Evolutionary conservation across 148 eudicot species (phyloP), one percentile per base, ranked within the genome.

Genomic region (Euryodendron excelsum): DNA sequence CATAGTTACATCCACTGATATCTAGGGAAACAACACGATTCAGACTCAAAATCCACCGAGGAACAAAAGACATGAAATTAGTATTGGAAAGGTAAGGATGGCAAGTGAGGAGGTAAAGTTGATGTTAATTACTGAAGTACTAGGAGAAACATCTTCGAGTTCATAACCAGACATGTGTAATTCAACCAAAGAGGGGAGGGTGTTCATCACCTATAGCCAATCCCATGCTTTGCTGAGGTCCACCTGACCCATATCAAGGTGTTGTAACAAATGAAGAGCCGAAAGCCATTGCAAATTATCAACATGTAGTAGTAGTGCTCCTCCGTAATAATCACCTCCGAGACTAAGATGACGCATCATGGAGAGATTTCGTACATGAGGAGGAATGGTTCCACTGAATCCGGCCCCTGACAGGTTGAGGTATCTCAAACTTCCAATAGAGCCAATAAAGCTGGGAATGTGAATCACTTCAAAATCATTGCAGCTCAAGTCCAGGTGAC

Each of bases 381-480:
- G 41, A 56, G 65, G 73, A 56, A 78, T 10, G 3, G 3, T 12
- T 11, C 84, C 81, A 23, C 25, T 0, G 20, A 68, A 69, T 0
- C 0, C 0, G 12, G 63, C 3, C 14, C 0, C 0, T 5, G 79
- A 68, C 15, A 82, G 73, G 48, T 82, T 45, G 56, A 82, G 82
- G 72, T 73, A 74, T 17, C 66, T 63, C 31, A 82, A 20, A 27
- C 52, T 63, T 4, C 18, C 28, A 53, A 82, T 56, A 8, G 74
- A 78, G 6, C 78, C 84, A 21, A 82, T 28, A 61, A 78, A 44
- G 27, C 30, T 55, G 11, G 83, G 79, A 23, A 81, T 60, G 14
- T 3, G 23, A 34, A 15, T 30, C 0, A 10, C 25, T 0, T 11
- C 0, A 27, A 82, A 82, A 17, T 33, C 1, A n/a, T n/a, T n/a